Evolutionary conservation across 2,329 filamentous ascomycete species (phyloP).

Genomic region (Exophiala mesophila): DNA sequence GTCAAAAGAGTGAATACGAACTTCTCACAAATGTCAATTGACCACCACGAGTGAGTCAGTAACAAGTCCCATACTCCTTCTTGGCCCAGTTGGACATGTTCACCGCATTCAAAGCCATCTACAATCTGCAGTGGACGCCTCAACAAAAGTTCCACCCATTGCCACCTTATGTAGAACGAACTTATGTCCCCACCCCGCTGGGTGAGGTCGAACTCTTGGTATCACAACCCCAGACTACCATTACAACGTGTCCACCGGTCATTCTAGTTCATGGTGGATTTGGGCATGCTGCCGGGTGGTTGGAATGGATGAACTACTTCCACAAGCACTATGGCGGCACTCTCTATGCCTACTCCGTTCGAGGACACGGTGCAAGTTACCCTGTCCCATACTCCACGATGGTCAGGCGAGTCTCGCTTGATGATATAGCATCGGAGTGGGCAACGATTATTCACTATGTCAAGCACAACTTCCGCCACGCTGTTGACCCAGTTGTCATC

Average conservation of each 20-base stretch:
- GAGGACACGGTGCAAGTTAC: conserved; percentile 52
- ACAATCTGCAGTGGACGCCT: conserved; percentile 9
- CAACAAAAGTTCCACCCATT: conserved; percentile 23
- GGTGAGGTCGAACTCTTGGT: conserved; percentile 48
- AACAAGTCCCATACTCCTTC: no score
- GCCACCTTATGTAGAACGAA: conserved; percentile 41
- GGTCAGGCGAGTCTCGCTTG: conserved; percentile 43
- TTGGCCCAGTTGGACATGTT: no score
- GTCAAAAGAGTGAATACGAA: no score
- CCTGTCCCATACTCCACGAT: conserved; percentile 47
- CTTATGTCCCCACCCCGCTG: conserved; percentile 38
- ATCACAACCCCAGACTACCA: conserved; percentile 28
- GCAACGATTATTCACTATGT: conserved; percentile 41
- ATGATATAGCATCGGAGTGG: conserved; percentile 43
- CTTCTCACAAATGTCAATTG: no score
- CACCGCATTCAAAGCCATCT: conserved; percentile 8
- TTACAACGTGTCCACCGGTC: conserved; percentile 33
- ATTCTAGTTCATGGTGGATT: conserved; percentile 54
- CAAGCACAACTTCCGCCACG: conserved; percentile 33
- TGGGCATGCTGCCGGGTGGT: conserved; percentile 51
- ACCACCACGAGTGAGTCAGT: no score
- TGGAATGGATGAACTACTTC: conserved; percentile 49
- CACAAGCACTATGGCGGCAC: conserved; percentile 35
- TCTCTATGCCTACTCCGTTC: conserved; percentile 50
- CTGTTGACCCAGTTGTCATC: conserved; percentile 40